These are phyloP conservation scores for Salinomyces thailandicus DNA, from an alignment of 2,329 filamentous ascomycete genomes.

Conservation along the genomic window DNA sequence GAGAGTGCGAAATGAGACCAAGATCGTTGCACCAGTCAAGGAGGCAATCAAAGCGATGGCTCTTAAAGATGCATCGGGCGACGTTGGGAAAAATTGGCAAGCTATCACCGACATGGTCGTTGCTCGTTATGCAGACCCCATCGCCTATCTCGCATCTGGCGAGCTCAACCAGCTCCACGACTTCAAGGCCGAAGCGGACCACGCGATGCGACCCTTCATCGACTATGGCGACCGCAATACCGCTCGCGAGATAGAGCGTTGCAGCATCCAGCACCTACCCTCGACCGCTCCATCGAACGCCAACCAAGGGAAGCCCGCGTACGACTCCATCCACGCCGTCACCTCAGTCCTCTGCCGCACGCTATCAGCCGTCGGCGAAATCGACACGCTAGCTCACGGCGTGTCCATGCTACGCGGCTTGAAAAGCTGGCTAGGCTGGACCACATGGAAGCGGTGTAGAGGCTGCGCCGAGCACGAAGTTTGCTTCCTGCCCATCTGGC, in stretches of 20 bases:
- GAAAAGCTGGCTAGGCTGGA: constrained; percentile 46
- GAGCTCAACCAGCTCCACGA: constrained; percentile 10
- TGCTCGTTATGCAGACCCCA: constrained; percentile 47
- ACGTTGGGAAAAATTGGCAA: constrained; percentile 49
- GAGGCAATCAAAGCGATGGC: constrained; percentile 38
- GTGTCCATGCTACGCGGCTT: constrained; percentile 31
- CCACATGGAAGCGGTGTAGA: constrained; percentile 48
- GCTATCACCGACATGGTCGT: constrained; percentile 55
- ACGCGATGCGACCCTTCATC: constrained; percentile 30
- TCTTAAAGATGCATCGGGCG: constrained; percentile 19
- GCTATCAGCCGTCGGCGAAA: constrained; percentile 19
- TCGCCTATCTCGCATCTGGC: constrained; percentile 32
- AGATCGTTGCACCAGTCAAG: constrained; percentile 30
- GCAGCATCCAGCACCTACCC: constrained; percentile 36
- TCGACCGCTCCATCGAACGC: constrained; percentile 4
- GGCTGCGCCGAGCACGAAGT: constrained; percentile 45
- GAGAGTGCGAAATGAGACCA: constrained; percentile 29
- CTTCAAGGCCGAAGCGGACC: constrained; percentile 20
- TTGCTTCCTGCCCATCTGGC: constrained; percentile 56
- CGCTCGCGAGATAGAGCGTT: constrained; percentile 35
- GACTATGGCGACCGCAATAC: constrained; percentile 28
- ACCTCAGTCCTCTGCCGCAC: constrained; percentile 25
- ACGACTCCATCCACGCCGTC: constrained; percentile 23
- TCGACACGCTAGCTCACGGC: constrained; percentile 15
- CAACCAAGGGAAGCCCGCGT: constrained; percentile 15